Evolutionary conservation across 2,329 filamentous ascomycete species (phyloP).

Genomic region (Chrysoporthe cubensis): DNA sequence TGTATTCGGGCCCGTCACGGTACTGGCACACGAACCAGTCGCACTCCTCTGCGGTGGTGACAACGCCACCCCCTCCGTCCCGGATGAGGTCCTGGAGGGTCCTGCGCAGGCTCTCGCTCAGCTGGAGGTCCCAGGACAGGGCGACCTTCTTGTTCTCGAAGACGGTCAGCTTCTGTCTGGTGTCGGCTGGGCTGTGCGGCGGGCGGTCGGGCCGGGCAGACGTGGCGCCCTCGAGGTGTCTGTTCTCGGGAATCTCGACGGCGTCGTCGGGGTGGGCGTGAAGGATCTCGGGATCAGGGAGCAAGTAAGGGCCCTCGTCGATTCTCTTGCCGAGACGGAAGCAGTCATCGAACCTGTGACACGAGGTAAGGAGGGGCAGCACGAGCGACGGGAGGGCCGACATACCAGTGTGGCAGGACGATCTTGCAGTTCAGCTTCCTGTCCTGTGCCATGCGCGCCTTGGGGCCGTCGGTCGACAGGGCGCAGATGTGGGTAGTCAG

Average conservation of each 20-base stretch:
- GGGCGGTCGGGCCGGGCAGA: slow-evolving; percentile 48
- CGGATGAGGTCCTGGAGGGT: slow-evolving; percentile 74
- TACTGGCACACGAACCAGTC: slow-evolving; percentile 88
- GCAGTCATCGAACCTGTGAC: slow-evolving; percentile 87
- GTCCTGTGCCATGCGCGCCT: slow-evolving; percentile 64
- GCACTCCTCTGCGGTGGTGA: slow-evolving; percentile 67
- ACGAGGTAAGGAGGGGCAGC: background rate
- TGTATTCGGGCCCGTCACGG: slow-evolving; percentile 79
- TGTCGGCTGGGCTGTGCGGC: slow-evolving; percentile 37
- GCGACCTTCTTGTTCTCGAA: slow-evolving; percentile 80
- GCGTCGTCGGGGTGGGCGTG: slow-evolving; percentile 58
- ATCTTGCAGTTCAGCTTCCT: slow-evolving; percentile 77
- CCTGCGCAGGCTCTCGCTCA: slow-evolving; percentile 67
- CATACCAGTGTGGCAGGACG: slow-evolving; percentile 89
- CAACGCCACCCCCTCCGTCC: slow-evolving; percentile 72
- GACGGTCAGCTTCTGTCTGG: slow-evolving; percentile 64
- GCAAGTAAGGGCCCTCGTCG: slow-evolving; percentile 80
- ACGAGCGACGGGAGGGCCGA: background rate
- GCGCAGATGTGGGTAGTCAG: slow-evolving; percentile 89
- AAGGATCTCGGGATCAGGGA: slow-evolving; percentile 88
- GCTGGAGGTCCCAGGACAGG: slow-evolving; percentile 73
- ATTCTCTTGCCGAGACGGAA: slow-evolving; percentile 91
- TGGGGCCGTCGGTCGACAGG: slow-evolving; percentile 73
- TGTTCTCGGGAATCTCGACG: slow-evolving; percentile 59
- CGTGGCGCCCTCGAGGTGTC: slow-evolving; percentile 70